A percentile compares a stretch with the other conserved stretches of the same genome.
Evolutionary conservation across 768 basidiomycete genomes (phyloP).

Genomic region (Hypholoma sublateritium): DNA sequence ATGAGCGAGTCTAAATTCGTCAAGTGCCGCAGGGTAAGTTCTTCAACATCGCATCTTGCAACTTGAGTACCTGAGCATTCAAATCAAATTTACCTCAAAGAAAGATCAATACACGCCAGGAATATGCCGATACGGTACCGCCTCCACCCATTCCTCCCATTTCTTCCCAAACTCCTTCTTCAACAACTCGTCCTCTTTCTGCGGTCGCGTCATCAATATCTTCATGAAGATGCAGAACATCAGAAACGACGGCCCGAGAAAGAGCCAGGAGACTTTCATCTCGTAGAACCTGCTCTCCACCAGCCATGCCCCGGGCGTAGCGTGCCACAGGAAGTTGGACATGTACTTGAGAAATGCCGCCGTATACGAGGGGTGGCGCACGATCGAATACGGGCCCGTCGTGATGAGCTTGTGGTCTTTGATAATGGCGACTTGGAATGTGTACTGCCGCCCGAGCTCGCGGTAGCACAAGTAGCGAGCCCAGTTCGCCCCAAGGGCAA

Average conservation of each 20-base stretch:
- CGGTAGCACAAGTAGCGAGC: slow-evolving; percentile 38
- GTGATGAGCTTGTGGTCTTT: slow-evolving; percentile 26
- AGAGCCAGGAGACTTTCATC: neutral
- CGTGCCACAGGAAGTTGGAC: slow-evolving; percentile 1
- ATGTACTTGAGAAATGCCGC: neutral
- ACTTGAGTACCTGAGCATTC: too few species aligned
- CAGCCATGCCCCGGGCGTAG: slow-evolving; percentile 8
- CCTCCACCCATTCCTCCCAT: slow-evolving; percentile 8
- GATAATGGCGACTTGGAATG: slow-evolving; percentile 34
- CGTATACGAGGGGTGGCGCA: slow-evolving; percentile 34
- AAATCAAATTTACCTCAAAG: too few species aligned
- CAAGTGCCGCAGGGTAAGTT: too few species aligned
- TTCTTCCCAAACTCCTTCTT: slow-evolving; percentile 2
- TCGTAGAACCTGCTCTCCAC: slow-evolving; percentile 5
- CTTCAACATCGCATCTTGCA: too few species aligned
- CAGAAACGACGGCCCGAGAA: neutral
- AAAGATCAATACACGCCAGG: slow-evolving; percentile 6
- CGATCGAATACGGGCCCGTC: slow-evolving; percentile 28
- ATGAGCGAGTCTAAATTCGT: too few species aligned
- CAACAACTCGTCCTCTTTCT: slow-evolving; percentile 5
- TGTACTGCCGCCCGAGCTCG: slow-evolving; percentile 37
- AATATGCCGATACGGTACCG: slow-evolving; percentile 4
- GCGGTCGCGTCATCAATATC: neutral
- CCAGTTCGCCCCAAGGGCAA: neutral
- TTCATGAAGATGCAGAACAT: neutral